Conservation (phyloP, 441 rosid genomes). For the Populus hybrid region DNA sequence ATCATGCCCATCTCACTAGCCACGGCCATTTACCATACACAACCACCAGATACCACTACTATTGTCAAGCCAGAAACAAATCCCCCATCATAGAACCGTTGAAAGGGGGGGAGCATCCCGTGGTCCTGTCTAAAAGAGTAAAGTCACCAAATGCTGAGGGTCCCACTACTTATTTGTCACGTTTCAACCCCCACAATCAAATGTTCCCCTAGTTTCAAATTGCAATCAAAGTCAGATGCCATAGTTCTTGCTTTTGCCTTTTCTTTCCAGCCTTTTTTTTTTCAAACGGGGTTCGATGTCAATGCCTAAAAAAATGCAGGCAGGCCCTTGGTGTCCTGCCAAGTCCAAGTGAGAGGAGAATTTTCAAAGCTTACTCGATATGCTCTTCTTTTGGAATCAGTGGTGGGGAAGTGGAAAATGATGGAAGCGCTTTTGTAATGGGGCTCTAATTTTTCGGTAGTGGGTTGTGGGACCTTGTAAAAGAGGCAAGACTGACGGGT, state of each 20-base stretch:
- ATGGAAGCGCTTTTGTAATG: conserved; percentile 51
- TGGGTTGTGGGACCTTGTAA: conserved; percentile 73
- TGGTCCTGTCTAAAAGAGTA: conserved; percentile 18
- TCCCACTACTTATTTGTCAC: conserved; percentile 25
- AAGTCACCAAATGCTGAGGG: conserved; percentile 19
- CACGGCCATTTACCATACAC: conserved; percentile 77
- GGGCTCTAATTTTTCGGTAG: conserved; percentile 47
- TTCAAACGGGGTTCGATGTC: conserved; percentile 41
- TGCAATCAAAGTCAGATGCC: conserved; percentile 68
- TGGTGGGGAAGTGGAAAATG: conserved; percentile 59
- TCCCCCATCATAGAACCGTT: conserved; percentile 47
- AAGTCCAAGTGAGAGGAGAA: conserved; percentile 34
- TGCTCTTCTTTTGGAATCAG: conserved; percentile 33
- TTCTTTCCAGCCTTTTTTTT: conserved; percentile 26
- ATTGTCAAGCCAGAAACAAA: conserved; percentile 72
- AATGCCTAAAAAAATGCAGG: conserved; percentile 44
- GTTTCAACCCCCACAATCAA: conserved; percentile 19
- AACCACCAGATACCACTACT: conserved; percentile 64
- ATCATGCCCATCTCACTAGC: conserved; percentile 98
- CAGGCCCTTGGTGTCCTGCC: conserved; percentile 33
- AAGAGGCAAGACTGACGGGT: conserved; percentile 22
- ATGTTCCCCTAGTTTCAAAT: conserved; percentile 27
- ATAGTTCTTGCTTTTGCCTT: conserved; percentile 28
- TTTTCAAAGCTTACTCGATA: conserved; percentile 62
- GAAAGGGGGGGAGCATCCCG: conserved; percentile 24